phyloP scores from a whole-genome alignment of 805 yeast genomes.

The Saccharomycopsis fibuligera region DNA sequence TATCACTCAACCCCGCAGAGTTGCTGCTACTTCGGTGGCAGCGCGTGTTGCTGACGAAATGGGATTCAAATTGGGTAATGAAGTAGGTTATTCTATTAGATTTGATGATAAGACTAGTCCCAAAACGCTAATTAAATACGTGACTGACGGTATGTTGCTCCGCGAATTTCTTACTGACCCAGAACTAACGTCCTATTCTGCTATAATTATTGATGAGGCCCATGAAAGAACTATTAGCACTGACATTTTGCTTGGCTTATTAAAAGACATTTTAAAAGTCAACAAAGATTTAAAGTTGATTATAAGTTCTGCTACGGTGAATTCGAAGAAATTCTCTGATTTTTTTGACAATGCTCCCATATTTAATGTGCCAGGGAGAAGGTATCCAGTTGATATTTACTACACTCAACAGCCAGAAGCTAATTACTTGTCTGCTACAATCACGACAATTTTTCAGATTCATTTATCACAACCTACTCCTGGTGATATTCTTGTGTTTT shows the following conservation, averaged over 20 bases:
- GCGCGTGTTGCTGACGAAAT: constrained; percentile 87
- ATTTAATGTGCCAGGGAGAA: constrained; percentile 83
- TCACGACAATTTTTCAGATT: constrained; percentile 81
- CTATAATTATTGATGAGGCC: constrained; percentile 92
- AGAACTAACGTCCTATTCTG: constrained; percentile 59
- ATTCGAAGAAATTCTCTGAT: constrained; percentile 77
- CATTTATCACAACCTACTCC: constrained; percentile 61
- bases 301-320: constrained; percentile 92
- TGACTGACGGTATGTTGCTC: constrained; percentile 94
- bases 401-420: constrained; percentile 86
- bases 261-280: constrained; percentile 59
- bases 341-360: constrained; percentile 84
- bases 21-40: constrained; percentile 91
- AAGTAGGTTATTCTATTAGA: constrained; percentile 84
- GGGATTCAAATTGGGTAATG: constrained; percentile 69
- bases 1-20: constrained; percentile 92
- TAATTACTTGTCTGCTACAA: constrained; percentile 83
- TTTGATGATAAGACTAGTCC: constrained; percentile 74
- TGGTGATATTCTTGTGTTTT: constrained; percentile 84
- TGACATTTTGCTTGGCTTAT: constrained; percentile 57
- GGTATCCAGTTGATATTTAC: constrained; percentile 84
- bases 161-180: constrained; percentile 81
- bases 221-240: constrained; percentile 71
- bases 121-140: constrained; percentile 71
- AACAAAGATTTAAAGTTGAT: constrained; percentile 69